phyloP scores from a whole-genome alignment of 140 eudicot species.

The Anethum foeniculum region DNA sequence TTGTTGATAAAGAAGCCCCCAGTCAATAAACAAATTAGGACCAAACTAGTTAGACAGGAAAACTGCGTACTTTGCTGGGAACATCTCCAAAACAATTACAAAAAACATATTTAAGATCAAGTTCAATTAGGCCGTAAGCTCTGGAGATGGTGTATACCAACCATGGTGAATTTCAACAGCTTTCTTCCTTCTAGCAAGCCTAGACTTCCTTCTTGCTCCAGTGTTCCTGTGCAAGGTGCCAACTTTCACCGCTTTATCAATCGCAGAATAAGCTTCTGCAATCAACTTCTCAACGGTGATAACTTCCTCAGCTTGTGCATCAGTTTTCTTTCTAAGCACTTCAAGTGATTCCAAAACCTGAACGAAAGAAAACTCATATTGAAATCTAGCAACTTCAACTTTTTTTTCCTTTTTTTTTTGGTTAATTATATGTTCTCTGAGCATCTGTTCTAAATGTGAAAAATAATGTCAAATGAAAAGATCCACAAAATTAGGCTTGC shows the following conservation, averaged over 20 bases:
- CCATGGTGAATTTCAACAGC: slow-evolving; percentile 88
- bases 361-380: neutral
- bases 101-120: neutral
- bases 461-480: neutral
- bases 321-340: slow-evolving; percentile 52
- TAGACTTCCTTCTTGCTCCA: slow-evolving; percentile 84
- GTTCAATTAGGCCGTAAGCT: slow-evolving; percentile 26
- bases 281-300: slow-evolving; percentile 69
- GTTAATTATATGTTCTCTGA: neutral
- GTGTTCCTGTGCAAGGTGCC: slow-evolving; percentile 88
- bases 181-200: slow-evolving; percentile 94
- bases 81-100: neutral
- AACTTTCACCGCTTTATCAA: slow-evolving; percentile 83
- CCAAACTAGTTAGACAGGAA: neutral
- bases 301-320: slow-evolving; percentile 72
- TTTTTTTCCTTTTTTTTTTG: neutral
- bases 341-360: slow-evolving; percentile 83
- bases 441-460: neutral
- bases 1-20: neutral
- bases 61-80: neutral
- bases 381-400: neutral
- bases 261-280: slow-evolving; percentile 82
- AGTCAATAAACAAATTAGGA: neutral
- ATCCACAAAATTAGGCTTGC: neutral
- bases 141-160: slow-evolving; percentile 72